Base-by-base conservation (phyloP, 148 eudicot genomes). In the Drosera capensis region DNA sequence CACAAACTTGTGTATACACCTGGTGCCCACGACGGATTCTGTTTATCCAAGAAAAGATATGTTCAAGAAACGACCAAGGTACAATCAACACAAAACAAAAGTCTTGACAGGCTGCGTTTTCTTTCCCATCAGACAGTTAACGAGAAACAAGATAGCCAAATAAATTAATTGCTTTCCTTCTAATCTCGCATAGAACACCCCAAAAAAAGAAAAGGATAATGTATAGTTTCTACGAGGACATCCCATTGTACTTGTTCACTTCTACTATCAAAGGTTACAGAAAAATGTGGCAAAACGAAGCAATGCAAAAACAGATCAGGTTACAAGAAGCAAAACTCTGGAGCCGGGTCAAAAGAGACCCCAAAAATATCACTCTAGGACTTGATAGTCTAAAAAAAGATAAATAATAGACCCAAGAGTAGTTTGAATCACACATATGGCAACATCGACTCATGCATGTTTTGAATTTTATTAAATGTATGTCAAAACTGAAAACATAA, bases 1-100 rank as follows among this genome's bases (percentile, higher is more conserved):
- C 85, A 69, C 94, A 84, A 34, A 84, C 94, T 73, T 80, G 82
- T 47, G 65, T 73, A 66, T 79, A 84, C 29, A 84, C 94, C 77
- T 84, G 82, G 71, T 80, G 94, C 34, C 94, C 88, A 38, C 94
- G 88, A 24, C 78, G 88, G 46, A 84, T 79, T 62, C 94, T 84
- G 92, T 47, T 35, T 58, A 37, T 3, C 25, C 43, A 29, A 34
- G 23, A 53, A 25, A 34, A 4, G 13, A 11, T 3, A 18, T 13
- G 19, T n/a, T 44, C 24, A 7, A 22, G 25, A 15, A 18, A 7
- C 2, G 36, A 5, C 40, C 47, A 63, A 29, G 35, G 30, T 16
- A 28, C 24, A 14, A 29, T n/a, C 21, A 48, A 4, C 14, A 34
- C 3, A 34, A 34, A 4, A 11, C 2, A 34, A 34, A 34, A 28